Percentiles rank a stretch among this genome's conserved stretches.
Conservation (phyloP, 345 rosid genomes). For the Brassica rapa region DNA sequence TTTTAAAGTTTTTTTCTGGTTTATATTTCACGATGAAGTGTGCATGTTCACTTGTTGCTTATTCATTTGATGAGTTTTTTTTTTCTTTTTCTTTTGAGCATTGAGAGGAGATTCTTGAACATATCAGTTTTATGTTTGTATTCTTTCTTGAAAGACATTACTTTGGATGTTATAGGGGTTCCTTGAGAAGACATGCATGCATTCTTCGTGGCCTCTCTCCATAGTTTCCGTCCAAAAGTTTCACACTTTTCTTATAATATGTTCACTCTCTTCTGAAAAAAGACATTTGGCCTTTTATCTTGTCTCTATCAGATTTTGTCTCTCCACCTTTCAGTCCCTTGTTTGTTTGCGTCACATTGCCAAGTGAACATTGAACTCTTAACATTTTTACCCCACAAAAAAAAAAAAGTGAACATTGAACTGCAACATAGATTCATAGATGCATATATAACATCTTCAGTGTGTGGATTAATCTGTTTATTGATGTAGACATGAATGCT, state of each 20-base stretch:
- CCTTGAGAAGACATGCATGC: conserved; percentile 34
- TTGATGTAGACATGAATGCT: conserved; percentile 2
- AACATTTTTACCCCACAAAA: too few species aligned
- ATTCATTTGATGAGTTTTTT: neutral
- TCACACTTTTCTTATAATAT: conserved; percentile 2
- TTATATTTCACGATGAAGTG: conserved; percentile 22
- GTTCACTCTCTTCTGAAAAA: neutral
- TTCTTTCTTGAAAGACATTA: conserved; percentile 8
- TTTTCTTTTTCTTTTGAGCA: too few species aligned
- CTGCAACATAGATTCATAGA: neutral
- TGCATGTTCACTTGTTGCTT: conserved; percentile 44
- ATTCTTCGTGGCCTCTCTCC: conserved; percentile 34
- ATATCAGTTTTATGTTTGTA: conserved; percentile 24
- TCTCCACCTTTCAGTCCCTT: too few species aligned
- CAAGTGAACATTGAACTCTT: too few species aligned
- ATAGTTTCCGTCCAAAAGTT: conserved; percentile 23
- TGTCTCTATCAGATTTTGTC: neutral
- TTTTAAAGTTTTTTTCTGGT: too few species aligned
- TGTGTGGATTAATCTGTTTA: neutral
- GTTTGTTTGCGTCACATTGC: too few species aligned
- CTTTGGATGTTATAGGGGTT: conserved; percentile 1
- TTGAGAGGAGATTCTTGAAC: conserved; percentile 29
- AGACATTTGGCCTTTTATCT: conserved; percentile 13
- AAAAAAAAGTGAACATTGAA: neutral
- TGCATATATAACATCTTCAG: neutral